Conservation (phyloP, 768 basidiomycete genomes). For the Collybia nuda region DNA sequence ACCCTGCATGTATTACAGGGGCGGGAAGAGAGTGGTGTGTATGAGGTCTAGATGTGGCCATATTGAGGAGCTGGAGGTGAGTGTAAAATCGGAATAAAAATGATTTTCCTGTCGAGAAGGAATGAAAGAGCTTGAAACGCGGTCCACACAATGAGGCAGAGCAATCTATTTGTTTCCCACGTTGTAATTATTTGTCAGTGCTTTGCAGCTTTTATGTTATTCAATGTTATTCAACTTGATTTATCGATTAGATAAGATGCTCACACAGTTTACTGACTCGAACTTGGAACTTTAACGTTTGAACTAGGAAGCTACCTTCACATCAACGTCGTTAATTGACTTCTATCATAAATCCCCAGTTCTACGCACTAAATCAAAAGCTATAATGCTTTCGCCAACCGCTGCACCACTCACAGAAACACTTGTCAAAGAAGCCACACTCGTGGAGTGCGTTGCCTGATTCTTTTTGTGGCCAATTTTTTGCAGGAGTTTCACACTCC, state of each 20-base stretch:
- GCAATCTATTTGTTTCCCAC: constrained; percentile 21
- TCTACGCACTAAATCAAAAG: too few species aligned
- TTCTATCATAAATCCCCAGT: too few species aligned
- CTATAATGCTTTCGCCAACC: not conserved
- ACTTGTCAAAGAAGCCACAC: constrained; percentile 24
- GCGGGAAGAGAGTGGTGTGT: constrained; percentile 68
- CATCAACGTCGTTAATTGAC: too few species aligned
- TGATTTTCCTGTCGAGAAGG: constrained; percentile 8
- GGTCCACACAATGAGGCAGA: constrained; percentile 16
- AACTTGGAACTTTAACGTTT: too few species aligned
- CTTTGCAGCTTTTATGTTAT: not conserved
- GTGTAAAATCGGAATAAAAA: constrained; percentile 1
- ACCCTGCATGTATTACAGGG: constrained; percentile 69
- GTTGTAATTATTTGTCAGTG: constrained; percentile 20
- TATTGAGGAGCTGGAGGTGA: constrained; percentile 14
- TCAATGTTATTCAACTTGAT: not conserved
- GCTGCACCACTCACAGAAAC: constrained; percentile 19
- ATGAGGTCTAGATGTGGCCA: constrained; percentile 58
- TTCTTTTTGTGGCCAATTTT: not conserved
- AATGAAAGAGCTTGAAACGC: constrained; percentile 13
- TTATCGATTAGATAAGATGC: not conserved
- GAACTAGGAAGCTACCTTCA: too few species aligned
- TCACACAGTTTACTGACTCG: too few species aligned
- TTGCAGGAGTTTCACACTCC: too few species aligned
- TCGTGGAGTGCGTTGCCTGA: constrained; percentile 26